Evolutionary conservation across 2,329 filamentous ascomycete species (phyloP), one percentile per base, ranked within the genome.

Genomic region (Keithomyces neogunnii): DNA sequence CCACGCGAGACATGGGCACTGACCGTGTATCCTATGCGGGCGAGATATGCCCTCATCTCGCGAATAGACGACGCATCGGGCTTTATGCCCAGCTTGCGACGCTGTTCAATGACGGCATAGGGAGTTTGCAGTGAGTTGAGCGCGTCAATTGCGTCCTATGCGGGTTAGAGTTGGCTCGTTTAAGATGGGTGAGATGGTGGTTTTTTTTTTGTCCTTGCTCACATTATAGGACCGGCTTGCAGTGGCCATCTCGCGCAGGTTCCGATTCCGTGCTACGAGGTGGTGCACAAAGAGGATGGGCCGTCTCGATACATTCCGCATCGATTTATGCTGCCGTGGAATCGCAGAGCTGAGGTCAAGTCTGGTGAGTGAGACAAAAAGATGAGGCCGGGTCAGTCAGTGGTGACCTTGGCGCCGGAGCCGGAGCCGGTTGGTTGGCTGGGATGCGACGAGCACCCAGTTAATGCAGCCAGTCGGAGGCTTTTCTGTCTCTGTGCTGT

Each of bases 41-140:
- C 73, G 62, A 89, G 80, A 78, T 89, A 95, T 54, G 83, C 78
- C 57, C 82, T 77, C 82, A 95, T 95, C 67, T 96, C 88, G 3
- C 81, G 80, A 46, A 93, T 82, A 7, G 87, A 74, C 51, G 76
- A 74, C 53, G 81, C 75, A 67, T 93, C 87, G 61, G 88, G 82
- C 31, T 76, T 79, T 55, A 83, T 73, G 26, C 89, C 87, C 19
- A 85, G 86, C 65, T 88, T 88, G 50, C 83, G 79, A 48, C 93
- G 84, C 48, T 85, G 83, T 64, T 95, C 84, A 19, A 96, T 80
- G 48, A 89, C 79, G 47, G 86, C 81, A 64, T 86, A 92, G 49
- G 95, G 95, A 42, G 88, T 89, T 68, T 99, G 93, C 48, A 97
- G 82, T 44, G 88, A 86, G 69, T 97, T 97, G 63, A 97, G 80